These are phyloP conservation scores for Parascedosporium putredinis DNA, from an alignment of 2,329 filamentous ascomycete species.

Conservation along the genomic window DNA sequence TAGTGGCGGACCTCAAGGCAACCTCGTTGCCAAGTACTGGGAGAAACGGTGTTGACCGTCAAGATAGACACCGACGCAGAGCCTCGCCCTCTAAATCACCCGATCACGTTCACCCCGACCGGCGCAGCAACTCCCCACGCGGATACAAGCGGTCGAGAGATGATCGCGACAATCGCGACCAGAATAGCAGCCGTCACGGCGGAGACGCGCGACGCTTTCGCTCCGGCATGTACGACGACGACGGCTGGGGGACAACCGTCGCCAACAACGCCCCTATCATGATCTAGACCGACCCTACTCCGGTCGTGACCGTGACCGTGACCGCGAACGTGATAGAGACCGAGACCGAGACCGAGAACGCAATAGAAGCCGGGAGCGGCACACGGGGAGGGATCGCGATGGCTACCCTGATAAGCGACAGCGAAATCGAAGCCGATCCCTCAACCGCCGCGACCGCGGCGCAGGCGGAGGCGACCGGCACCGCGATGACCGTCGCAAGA, in stretches of 20 bases:
- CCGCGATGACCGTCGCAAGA: constrained; percentile 23
- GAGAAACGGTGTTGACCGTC: constrained; percentile 84
- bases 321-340: constrained; percentile 21
- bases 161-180: constrained; percentile 48
- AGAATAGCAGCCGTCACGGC: constrained; percentile 40
- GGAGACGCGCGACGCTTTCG: constrained; percentile 45
- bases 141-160: constrained; percentile 59
- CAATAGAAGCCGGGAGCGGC: constrained; percentile 16
- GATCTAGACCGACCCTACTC: constrained; percentile 44
- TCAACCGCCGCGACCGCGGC: constrained; percentile 29
- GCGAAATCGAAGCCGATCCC: constrained; percentile 45
- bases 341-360: constrained; percentile 16
- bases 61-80: constrained; percentile 66
- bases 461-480: too few species aligned
- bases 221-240: constrained; percentile 47
- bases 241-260: constrained; percentile 26
- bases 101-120: constrained; percentile 33
- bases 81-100: constrained; percentile 45
- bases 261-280: constrained; percentile 40
- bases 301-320: constrained; percentile 40
- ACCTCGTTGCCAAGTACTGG: constrained; percentile 68
- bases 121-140: constrained; percentile 49
- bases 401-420: constrained; percentile 41
- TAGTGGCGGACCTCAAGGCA: constrained; percentile 63
- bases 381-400: constrained; percentile 23